Evolutionary conservation across 108 stramenopile species (phyloP), one percentile per base, ranked within the genome.

Genomic region (Pseudonitzschia delicatissima): DNA sequence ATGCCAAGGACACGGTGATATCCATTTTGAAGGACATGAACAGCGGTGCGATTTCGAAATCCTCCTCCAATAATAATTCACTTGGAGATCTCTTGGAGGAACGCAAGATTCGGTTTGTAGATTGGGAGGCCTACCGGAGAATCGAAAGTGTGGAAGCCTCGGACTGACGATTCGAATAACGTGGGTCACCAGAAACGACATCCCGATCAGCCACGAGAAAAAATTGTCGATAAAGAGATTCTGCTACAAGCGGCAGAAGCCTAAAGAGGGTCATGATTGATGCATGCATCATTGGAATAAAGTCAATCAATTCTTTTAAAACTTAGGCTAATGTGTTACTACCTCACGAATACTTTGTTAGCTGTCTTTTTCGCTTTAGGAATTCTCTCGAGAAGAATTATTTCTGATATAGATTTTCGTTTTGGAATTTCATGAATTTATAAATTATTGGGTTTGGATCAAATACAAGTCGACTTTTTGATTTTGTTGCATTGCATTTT

Each of bases 1-100:
- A 82, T 67, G 97, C 99, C 40, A 94, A 84, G 59, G 97, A 97
- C 32, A 98, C 96, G 7, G 97, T 97, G 1, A 77, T 71, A 13
- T 69, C 93, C 9, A 87, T 98, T 8, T 60, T 96, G 45, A 64
- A 86, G 31, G 96, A 96, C 68, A 71, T 52, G 37, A 66, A 23
- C 35, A 45, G 20, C 47, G 47, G 47, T 18, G 17, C 26, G 0
- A 27, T 34, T 1, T 12, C 53, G 11, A 57, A 28, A 27, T 15
- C 34, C 52, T 48, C 2, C 29, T 28, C 11, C 36, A 2, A 26
- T 42, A 25, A 57, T 11, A 49, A 57, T 13, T 44, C 42, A 17
- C n/a, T 71, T 8, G 27, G 25, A 5, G 66, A 66, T 23, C 33
- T 83, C 34, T 59, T 92, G 20, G 40, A 67, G 18, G 53, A 73